Evolutionary conservation across 306 rosid species (phyloP), one percentile per base, ranked within the genome.

Genomic region (Cercis canadensis): DNA sequence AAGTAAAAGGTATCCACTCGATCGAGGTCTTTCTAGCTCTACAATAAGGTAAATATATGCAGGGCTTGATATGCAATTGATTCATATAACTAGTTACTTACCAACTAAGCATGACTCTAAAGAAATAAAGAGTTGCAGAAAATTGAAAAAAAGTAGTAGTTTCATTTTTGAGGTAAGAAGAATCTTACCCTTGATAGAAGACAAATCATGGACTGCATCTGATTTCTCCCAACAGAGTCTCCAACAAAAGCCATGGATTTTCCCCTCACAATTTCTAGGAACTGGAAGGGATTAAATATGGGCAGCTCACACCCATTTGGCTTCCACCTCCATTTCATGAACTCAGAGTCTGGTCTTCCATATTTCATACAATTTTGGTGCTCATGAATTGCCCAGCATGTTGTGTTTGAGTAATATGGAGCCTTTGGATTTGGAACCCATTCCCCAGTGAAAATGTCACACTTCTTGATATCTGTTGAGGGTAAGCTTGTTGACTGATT

Each of bases 151-250:
- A 21, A 11, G 31, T 32, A n/a, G 39, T 5, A 14, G 6, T 19
- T 6, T 17, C 15, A 62, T 17, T 18, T 3, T 9, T 0, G 6
- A 13, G 12, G 15, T 41, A 0, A 57, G 53, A 59, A 31, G 52
- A 11, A 11, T 40, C 56, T 74, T 79, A 85, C 89, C 79, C 83
- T 69, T 18, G 87, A 79, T 0, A 85, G 57, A 36, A 89, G 88
- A 76, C 95, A 92, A 55, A 92, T 78, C 87, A 88, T 51, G 57
- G 91, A 86, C 65, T 87, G 89, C 94, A 89, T 88, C 75, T 93
- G 98, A 80, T 93, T 93, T 77, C 98, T 87, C 0, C 89, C 96
- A n/a, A 93, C 96, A 8, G 98, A 93, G 53, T 93, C 98, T 18
- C 98, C 97, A 63, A 93, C 86, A 76, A 93, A 93, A 47, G 97